These are phyloP conservation scores for Coniochaeta sp. DNA, from an alignment of 2,329 filamentous ascomycete genomes.

Conservation along the genomic window DNA sequence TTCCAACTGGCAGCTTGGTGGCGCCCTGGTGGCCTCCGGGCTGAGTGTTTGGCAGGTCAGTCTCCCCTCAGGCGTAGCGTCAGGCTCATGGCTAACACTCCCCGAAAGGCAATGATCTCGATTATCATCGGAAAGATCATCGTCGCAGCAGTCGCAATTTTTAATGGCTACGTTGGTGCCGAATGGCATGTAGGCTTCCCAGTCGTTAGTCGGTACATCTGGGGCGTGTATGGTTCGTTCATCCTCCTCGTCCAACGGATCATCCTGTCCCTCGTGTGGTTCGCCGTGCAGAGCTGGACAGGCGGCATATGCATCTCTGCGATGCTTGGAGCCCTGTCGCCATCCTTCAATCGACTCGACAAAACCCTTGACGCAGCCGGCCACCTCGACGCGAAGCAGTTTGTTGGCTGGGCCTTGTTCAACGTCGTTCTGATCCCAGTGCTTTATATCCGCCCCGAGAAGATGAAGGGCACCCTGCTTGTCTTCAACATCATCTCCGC, in stretches of 20 bases:
- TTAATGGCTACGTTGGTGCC: slow-evolving; percentile 29
- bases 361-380: slow-evolving; percentile 17
- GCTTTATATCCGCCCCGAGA: slow-evolving; percentile 33
- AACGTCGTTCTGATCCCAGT: slow-evolving; percentile 26
- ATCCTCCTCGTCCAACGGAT: slow-evolving; percentile 29
- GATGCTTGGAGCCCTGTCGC: slow-evolving; percentile 19
- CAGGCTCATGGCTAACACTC: too few species aligned
- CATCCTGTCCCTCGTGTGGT: slow-evolving; percentile 31
- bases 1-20: slow-evolving; percentile 4
- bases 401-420: slow-evolving; percentile 23
- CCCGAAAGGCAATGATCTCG: too few species aligned
- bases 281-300: slow-evolving; percentile 25
- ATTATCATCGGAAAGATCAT: slow-evolving; percentile 29
- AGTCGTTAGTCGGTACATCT: slow-evolving; percentile 29
- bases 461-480: slow-evolving; percentile 23
- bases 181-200: slow-evolving; percentile 36
- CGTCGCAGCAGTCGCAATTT: slow-evolving; percentile 22
- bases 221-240: slow-evolving; percentile 33
- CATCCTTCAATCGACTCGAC: slow-evolving; percentile 15
- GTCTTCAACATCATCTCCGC: slow-evolving; percentile 23
- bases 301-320: slow-evolving; percentile 15
- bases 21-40: slow-evolving; percentile 8
- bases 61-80: too few species aligned
- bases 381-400: slow-evolving; percentile 17
- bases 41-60: slow-evolving; percentile 9